phyloP scores from a whole-genome alignment of 2,329 filamentous ascomycete species.

The Hirsutella rhossiliensis region DNA sequence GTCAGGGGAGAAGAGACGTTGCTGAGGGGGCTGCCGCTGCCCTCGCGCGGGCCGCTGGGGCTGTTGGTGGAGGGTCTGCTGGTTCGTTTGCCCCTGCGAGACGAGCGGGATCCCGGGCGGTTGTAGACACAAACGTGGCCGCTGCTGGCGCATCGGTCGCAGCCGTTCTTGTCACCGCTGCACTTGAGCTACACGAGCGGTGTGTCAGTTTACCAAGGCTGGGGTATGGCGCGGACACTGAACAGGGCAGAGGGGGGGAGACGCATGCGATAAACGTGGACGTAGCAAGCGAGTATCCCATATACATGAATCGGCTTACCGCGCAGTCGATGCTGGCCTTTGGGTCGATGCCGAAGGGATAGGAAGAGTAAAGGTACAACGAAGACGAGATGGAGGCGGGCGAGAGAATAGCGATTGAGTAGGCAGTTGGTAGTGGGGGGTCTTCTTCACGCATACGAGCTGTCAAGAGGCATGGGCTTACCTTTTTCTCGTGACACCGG shows the following conservation, averaged over 20 bases:
- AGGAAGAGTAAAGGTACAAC: no score
- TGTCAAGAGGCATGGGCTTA: constrained; percentile 4
- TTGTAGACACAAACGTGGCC: constrained; percentile 22
- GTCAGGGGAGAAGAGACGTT: neutral
- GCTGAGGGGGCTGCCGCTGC: constrained; percentile 2
- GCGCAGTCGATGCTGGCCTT: no score
- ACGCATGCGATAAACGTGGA: neutral
- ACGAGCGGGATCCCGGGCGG: constrained; percentile 18
- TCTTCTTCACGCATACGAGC: no score
- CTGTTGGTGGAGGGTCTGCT: constrained; percentile 2
- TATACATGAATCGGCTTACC: no score
- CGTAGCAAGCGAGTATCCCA: neutral
- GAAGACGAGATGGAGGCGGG: no score
- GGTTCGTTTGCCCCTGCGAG: constrained; percentile 15
- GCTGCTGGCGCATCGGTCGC: constrained; percentile 19
- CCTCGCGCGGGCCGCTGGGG: constrained; percentile 1
- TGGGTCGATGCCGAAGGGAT: no score
- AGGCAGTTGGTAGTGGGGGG: no score
- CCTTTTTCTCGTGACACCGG: constrained; percentile 27
- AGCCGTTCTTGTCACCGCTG: constrained; percentile 24
- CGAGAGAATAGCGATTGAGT: no score
- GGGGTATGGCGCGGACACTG: neutral
- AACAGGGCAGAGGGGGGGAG: neutral
- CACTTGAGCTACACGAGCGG: constrained; percentile 18
- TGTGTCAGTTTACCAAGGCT: constrained; percentile 3